Base-by-base conservation (phyloP, 352 stramenopile genomes). In the Phytophthora macrochlamydospora region DNA sequence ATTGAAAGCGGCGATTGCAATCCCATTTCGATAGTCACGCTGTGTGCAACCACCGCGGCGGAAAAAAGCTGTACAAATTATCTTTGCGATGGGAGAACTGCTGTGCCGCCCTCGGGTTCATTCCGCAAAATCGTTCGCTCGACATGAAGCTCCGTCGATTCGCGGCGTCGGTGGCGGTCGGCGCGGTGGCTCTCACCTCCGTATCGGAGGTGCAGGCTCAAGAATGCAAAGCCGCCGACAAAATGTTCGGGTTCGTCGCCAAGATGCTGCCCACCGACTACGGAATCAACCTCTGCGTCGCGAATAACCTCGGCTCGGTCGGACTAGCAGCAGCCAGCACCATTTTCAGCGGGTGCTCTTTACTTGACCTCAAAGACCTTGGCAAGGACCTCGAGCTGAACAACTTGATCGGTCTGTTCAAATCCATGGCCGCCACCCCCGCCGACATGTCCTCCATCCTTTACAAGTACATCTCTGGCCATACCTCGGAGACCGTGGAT, bases 221-320 rank as follows among this genome's bases (percentile, higher is more conserved):
- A 18, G 51, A 51, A 24, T 81, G 73, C 66, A 74, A 4, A 38
- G 64, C 59, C 4, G 58, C 59, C 0, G 60, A 82, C 9, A 43
- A 49, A 11, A 33, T 24, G 44, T 77, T 77, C 31, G 57, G 59
- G 12, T 67, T 81, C 73, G 54, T 76, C 54, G 60, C 69, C 4
- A 18, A 73, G 7, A 51, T 45, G 7, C 53, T 87, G 3, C 76
- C 79, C 3, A 61, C 67, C 0, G 67, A 56, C 44, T 82, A 77
- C 53, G 79, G 76, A 2, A 50, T 87, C 54, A 81, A 85, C 58
- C 76, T 60, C 55, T 88, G 79, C 51, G 55, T 85, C 7, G 75
- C 76, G 30, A 88, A 85, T 65, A 85, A 88, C 45, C 38, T 77
- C 30, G 59, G 62, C 38, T 70, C 50, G 2, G 50, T 88, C 28